Conservation (phyloP, 2,329 filamentous ascomycete species). For the Microcyclospora tardicrescens region DNA sequence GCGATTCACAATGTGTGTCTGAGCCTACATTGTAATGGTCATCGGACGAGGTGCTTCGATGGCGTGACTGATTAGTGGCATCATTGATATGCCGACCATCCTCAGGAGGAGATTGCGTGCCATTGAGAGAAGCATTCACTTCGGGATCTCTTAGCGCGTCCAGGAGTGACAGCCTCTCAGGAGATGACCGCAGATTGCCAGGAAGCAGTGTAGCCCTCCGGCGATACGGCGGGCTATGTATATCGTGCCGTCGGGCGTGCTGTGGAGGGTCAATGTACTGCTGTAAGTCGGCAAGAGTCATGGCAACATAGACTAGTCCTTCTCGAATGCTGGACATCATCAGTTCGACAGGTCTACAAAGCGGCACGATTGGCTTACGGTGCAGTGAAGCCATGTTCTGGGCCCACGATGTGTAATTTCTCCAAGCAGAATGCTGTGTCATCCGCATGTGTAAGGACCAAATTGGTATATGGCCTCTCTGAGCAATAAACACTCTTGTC, state of each 20-base stretch:
- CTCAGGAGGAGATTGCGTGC: neutral
- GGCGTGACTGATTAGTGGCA: constrained; percentile 10
- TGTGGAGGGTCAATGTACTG: constrained; percentile 25
- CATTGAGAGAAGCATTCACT: constrained; percentile 11
- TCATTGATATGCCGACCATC: constrained; percentile 1
- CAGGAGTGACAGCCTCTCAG: constrained; percentile 17
- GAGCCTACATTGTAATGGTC: neutral
- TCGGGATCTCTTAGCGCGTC: constrained; percentile 20
- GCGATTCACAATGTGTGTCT: constrained; percentile 2
- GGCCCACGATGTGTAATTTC: constrained; percentile 78
- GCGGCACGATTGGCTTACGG: constrained; percentile 47
- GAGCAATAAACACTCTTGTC: constrained; percentile 84
- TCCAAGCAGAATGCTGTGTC: constrained; percentile 69
- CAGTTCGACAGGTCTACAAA: neutral
- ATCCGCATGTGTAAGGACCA: constrained; percentile 70
- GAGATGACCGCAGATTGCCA: constrained; percentile 11
- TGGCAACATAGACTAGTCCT: constrained; percentile 83
- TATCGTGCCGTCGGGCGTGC: constrained; percentile 12
- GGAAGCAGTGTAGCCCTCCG: constrained; percentile 2
- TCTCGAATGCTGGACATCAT: constrained; percentile 61
- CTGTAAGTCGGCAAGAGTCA: constrained; percentile 67
- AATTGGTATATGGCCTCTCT: constrained; percentile 73
- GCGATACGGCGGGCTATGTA: constrained; percentile 16
- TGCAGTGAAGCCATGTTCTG: constrained; percentile 66
- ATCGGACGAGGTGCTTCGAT: neutral